Evolutionary conservation across 305 asterid genomes (phyloP), one percentile per base, ranked within the genome.

Genomic region (Lippia alba): DNA sequence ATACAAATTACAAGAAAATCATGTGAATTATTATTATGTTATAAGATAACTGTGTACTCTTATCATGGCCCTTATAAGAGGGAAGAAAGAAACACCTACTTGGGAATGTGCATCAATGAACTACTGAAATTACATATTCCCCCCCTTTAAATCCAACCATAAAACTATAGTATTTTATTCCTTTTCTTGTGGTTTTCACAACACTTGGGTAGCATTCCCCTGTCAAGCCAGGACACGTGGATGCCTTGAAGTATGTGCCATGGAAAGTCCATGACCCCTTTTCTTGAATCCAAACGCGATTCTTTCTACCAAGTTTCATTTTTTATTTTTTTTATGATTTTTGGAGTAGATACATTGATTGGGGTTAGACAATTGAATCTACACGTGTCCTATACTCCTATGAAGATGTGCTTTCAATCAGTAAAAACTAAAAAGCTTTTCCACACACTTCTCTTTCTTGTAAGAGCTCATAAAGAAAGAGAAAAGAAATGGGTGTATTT

Each of bases 331-430:
- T 33, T 60, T 44, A 8, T 36, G 4, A 36, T 1, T 77, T 55
- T 67, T 60, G 39, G 54, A 32, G 34, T 63, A 55, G 61, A 62
- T 44, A 83, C 83, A 84, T 86, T 82, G 81, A 83, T 82, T 82
- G 87, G 76, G 67, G 83, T 78, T 76, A 50, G 96, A 88, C 85
- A 82, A 88, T 80, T 81, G 87, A 82, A 74, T 80, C 83, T 73
- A 87, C 91, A 88, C 97, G 98, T 90, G 97, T 84, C 97, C 71
- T 51, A 74, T 60, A 67, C 96, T 84, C 97, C 71, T 51, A 74
- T 60, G 69, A 45, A 61, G 75, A 76, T 79, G 83, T 60, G 17
- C 54, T 67, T 56, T 78, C 30, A 57, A 66, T 56, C 65, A 67
- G 74, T 71, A 24, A 64, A 81, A 79, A 67, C 73, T 71, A 24